These are phyloP conservation scores for Tetrapisispora pingtungensis DNA, from an alignment of 805 yeast species.

Conservation along the genomic window DNA sequence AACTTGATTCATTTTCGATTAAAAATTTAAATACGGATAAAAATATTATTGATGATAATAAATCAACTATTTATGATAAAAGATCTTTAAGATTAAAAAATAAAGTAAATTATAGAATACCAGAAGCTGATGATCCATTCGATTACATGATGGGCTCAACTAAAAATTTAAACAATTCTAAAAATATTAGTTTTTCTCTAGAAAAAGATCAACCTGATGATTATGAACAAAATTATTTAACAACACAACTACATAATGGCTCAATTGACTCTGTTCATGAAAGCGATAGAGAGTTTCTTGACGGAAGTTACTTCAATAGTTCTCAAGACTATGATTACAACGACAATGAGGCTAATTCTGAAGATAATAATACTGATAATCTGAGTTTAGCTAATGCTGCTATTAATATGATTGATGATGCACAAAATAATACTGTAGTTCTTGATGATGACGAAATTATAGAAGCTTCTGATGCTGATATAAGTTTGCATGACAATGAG, in stretches of 20 bases:
- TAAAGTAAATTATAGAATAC: slow-evolving; percentile 22
- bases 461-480: slow-evolving; percentile 3
- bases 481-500: neutral
- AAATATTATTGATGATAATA: neutral
- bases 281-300: slow-evolving; percentile 39
- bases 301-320: slow-evolving; percentile 26
- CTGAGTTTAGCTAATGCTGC: neutral
- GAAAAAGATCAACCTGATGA: slow-evolving; percentile 9
- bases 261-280: slow-evolving; percentile 28
- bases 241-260: slow-evolving; percentile 30
- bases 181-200: slow-evolving; percentile 13
- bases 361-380: neutral
- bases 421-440: neutral
- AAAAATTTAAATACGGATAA: neutral
- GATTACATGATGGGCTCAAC: slow-evolving; percentile 17
- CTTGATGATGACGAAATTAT: slow-evolving; percentile 1
- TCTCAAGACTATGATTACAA: slow-evolving; percentile 2
- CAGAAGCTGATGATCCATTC: slow-evolving; percentile 23
- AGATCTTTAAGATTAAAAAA: slow-evolving; percentile 16
- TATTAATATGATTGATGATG: neutral
- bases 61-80: neutral
- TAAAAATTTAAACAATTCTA: neutral
- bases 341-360: neutral
- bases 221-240: slow-evolving; percentile 20
- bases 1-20: neutral